These are phyloP conservation scores for Coprinopsis strossmayeri DNA, from an alignment of 768 basidiomycete species.

Conservation along the genomic window DNA sequence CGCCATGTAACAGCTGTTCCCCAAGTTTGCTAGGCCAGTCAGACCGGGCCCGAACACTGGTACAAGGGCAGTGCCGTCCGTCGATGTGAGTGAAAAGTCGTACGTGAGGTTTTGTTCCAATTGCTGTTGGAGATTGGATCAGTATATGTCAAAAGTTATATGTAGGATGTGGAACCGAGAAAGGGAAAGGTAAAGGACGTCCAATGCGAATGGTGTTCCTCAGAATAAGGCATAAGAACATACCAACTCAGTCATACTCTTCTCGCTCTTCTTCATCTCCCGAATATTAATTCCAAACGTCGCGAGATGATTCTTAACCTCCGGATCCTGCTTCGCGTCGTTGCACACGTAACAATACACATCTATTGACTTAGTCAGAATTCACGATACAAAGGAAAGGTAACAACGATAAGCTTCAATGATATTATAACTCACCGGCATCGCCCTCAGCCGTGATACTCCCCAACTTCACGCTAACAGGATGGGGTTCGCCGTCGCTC, in stretches of 20 bases:
- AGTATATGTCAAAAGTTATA: not conserved
- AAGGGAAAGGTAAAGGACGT: no score
- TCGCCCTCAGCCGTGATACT: slow-evolving; percentile 94
- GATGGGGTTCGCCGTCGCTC: no score
- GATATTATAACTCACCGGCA: slow-evolving; percentile 73
- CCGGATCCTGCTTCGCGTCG: slow-evolving; percentile 74
- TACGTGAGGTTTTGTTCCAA: slow-evolving; percentile 94
- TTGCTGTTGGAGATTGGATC: slow-evolving; percentile 57
- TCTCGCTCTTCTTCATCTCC: slow-evolving; percentile 84
- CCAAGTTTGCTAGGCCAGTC: slow-evolving; percentile 88
- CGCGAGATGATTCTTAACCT: slow-evolving; percentile 64
- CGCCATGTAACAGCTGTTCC: slow-evolving; percentile 98
- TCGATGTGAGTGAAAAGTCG: slow-evolving; percentile 86
- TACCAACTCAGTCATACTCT: slow-evolving; percentile 93
- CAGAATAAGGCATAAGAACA: no score
- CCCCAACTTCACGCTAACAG: slow-evolving; percentile 86
- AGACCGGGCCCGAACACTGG: slow-evolving; percentile 85
- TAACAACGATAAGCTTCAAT: no score
- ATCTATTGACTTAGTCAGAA: slow-evolving; percentile 36
- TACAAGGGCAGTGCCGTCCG: slow-evolving; percentile 81
- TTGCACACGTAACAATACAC: slow-evolving; percentile 92
- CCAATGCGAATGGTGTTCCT: no score
- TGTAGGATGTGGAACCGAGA: slow-evolving; percentile 18
- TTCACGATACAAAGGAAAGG: not conserved
- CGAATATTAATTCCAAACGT: slow-evolving; percentile 85